A percentile compares a stretch with the other conserved stretches of the same genome.
Conservation (phyloP, 1,284 basidiomycete species). For the Hymenochaete sp. region DNA sequence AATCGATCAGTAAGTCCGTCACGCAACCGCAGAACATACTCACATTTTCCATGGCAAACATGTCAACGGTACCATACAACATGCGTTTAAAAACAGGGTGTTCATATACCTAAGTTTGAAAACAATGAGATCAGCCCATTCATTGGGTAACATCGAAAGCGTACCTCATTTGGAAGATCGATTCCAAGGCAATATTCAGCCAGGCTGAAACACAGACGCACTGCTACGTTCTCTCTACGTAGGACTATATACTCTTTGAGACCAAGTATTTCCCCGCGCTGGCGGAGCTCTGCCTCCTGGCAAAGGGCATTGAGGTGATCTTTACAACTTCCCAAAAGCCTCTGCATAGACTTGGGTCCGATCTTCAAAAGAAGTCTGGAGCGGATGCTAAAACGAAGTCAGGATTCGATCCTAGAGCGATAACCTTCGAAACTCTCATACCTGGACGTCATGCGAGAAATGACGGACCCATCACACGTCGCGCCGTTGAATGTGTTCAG, state of each 20-base stretch:
- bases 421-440: not conserved
- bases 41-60: slow-evolving; percentile 64
- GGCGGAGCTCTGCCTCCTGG: slow-evolving; percentile 51
- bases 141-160: not conserved
- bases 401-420: too few species aligned
- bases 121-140: not conserved
- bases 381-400: slow-evolving; percentile 13
- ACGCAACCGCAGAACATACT: slow-evolving; percentile 22
- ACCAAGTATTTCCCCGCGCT: slow-evolving; percentile 44
- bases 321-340: slow-evolving; percentile 46
- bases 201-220: slow-evolving; percentile 54
- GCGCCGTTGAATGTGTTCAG: too few species aligned
- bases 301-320: slow-evolving; percentile 50
- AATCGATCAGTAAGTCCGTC: too few species aligned
- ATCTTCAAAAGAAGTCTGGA: slow-evolving; percentile 10
- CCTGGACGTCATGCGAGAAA: too few species aligned
- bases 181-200: slow-evolving; percentile 52
- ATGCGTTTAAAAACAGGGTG: slow-evolving; percentile 44
- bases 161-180: slow-evolving; percentile 46
- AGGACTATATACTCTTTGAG: slow-evolving; percentile 43
- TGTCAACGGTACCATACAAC: slow-evolving; percentile 53
- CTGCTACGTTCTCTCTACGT: slow-evolving; percentile 59
- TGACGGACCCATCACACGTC: too few species aligned
- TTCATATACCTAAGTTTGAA: slow-evolving; percentile 33
- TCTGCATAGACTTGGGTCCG: slow-evolving; percentile 20